These are phyloP conservation scores for Bertia moriformis DNA, from an alignment of 2,329 filamentous ascomycete species.

Conservation along the genomic window DNA sequence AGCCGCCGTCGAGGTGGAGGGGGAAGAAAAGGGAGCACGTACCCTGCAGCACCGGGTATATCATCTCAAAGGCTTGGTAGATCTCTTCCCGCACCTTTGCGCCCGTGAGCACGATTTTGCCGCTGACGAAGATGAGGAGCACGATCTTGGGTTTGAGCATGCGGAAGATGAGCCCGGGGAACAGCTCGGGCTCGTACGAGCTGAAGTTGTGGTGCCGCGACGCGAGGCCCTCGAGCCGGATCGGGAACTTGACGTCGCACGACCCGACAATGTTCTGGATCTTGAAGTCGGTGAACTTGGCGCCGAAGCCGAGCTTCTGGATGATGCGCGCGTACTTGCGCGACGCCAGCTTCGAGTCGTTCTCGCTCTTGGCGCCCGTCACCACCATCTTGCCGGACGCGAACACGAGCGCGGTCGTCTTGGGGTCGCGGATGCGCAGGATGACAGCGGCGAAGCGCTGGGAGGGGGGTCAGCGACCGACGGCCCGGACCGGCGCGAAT, in stretches of 20 bases:
- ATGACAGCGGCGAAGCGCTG: slow-evolving; percentile 98
- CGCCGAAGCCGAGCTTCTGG: slow-evolving; percentile 98
- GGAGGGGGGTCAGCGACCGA: slow-evolving; percentile 24
- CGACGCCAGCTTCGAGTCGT: slow-evolving; percentile 91
- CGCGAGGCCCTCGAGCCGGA: slow-evolving; percentile 86
- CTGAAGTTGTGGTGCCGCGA: slow-evolving; percentile 98
- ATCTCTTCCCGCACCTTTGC: slow-evolving; percentile 98
- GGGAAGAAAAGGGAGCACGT: slow-evolving; percentile 16
- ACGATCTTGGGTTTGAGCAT: slow-evolving; percentile 99
- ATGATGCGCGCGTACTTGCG: slow-evolving; percentile 98
- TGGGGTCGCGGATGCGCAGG: slow-evolving; percentile 98
- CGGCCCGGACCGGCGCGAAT: slow-evolving; percentile 3
- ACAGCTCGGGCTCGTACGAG: slow-evolving; percentile 95
- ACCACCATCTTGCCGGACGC: slow-evolving; percentile 99
- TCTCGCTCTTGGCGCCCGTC: slow-evolving; percentile 92
- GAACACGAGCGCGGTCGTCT: slow-evolving; percentile 96
- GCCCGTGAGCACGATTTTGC: slow-evolving; percentile 94
- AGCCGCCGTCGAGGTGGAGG: no score
- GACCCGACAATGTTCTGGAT: slow-evolving; percentile 99
- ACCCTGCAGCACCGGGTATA: slow-evolving; percentile 90
- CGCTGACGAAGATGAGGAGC: slow-evolving; percentile 90
- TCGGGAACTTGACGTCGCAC: slow-evolving; percentile 98
- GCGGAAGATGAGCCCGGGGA: slow-evolving; percentile 97
- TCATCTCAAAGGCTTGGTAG: slow-evolving; percentile 91
- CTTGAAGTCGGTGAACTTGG: slow-evolving; percentile 99